A percentile compares a stretch with the other conserved stretches of the same genome.
These are phyloP conservation scores for Pontederia paniculata DNA, from an alignment of 176 grass and related monocot species.

Conservation along the genomic window DNA sequence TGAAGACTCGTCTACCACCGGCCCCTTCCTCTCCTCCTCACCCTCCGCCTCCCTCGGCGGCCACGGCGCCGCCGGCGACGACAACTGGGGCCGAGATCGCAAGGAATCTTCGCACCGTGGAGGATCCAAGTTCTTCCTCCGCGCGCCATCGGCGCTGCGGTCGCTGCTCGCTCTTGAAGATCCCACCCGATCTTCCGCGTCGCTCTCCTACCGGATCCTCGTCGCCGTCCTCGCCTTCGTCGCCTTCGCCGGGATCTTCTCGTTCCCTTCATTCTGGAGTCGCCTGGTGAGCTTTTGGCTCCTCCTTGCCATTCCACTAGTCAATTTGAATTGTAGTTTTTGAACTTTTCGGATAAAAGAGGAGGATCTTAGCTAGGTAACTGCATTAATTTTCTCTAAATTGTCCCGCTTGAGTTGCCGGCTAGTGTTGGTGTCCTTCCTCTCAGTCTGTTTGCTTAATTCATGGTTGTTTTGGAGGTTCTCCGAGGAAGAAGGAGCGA, in stretches of 20 bases:
- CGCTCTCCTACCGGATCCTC: slow-evolving; percentile 58
- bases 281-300: slow-evolving; percentile 49
- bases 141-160: slow-evolving; percentile 33
- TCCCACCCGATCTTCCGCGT: slow-evolving; percentile 31
- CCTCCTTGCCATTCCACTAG: background rate
- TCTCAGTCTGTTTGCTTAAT: background rate
- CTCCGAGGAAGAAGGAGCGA: background rate
- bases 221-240: slow-evolving; percentile 45
- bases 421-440: background rate
- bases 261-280: slow-evolving; percentile 52
- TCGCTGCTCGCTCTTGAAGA: slow-evolving; percentile 63
- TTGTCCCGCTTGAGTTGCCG: background rate
- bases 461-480: background rate
- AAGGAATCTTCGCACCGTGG: slow-evolving; percentile 37
- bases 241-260: slow-evolving; percentile 33
- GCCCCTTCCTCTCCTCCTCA: slow-evolving; percentile 2
- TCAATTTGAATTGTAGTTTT: background rate
- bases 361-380: too few species aligned
- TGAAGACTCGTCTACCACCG: slow-evolving; percentile 16
- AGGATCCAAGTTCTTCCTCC: slow-evolving; percentile 27
- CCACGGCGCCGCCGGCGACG: background rate
- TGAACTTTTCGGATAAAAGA: background rate
- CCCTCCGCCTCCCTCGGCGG: too few species aligned
- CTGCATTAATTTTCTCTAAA: too few species aligned
- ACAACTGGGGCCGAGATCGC: slow-evolving; percentile 22